phyloP scores from a whole-genome alignment of 1,139 yeast species.

The Yamadazyma kanchanaburiensis region DNA sequence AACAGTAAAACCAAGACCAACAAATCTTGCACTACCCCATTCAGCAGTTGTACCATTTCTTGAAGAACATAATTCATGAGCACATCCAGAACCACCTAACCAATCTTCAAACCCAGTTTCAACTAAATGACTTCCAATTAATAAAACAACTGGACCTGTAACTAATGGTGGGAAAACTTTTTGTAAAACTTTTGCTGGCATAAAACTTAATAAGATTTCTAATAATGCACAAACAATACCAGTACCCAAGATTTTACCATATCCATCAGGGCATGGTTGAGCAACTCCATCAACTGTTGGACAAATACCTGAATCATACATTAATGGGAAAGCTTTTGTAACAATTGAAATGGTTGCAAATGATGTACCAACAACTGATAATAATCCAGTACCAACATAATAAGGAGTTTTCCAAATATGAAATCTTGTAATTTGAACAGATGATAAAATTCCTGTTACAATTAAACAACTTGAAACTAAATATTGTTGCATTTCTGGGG shows the following conservation, averaged over 20 bases:
- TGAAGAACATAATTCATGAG: conserved; percentile 22
- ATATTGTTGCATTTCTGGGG: conserved; percentile 52
- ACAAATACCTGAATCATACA: conserved; percentile 75
- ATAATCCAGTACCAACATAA: conserved; percentile 80
- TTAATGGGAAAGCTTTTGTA: conserved; percentile 68
- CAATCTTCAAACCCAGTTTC: conserved; percentile 75
- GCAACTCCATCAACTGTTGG: conserved; percentile 56
- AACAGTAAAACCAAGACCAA: conserved; percentile 85
- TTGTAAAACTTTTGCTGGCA: conserved; percentile 70
- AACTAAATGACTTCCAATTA: conserved; percentile 71
- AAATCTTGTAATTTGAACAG: conserved; percentile 77
- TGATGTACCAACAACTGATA: conserved; percentile 87
- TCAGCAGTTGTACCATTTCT: conserved; percentile 33
- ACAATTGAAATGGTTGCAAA: conserved; percentile 86
- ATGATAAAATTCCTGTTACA: conserved; percentile 69
- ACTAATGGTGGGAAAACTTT: conserved; percentile 82
- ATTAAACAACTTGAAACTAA: conserved; percentile 76
- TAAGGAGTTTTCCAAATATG: conserved; percentile 70
- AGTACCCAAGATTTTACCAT: conserved; percentile 81
- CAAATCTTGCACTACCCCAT: conserved; percentile 84
- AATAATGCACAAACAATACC: conserved; percentile 73
- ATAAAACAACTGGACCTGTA: conserved; percentile 86
- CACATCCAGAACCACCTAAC: conserved; percentile 85
- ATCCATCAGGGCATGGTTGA: conserved; percentile 86
- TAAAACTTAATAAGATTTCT: conserved; percentile 67